Evolutionary conservation across 2,329 filamentous ascomycete species (phyloP), one percentile per base, ranked within the genome.

Genomic region (Didymellaceae sp.): DNA sequence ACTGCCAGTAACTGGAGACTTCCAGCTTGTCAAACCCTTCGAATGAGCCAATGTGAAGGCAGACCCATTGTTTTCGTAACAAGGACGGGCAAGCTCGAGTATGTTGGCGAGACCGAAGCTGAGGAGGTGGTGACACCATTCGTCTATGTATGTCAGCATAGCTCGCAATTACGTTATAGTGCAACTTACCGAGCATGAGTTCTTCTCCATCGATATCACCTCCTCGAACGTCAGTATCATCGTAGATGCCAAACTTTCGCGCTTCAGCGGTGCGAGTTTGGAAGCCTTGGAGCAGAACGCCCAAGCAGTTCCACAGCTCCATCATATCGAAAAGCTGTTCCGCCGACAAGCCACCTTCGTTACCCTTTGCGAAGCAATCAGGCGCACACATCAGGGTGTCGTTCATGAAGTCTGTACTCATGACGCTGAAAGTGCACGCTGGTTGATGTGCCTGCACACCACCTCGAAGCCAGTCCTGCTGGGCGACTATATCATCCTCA

Each of bases 391-490:
- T 77, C 13, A 86, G 67, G 6, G 82, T 79, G 52, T 78, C 78
- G 47, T 77, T 77, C 59, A 82, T 77, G 41, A 79, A 80, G 47
- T 80, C 77, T 1, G 77, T 78, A 44, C 78, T 76, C 32, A 78
- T 74, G 18, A 80, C 75, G 3, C 76, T 78, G 24, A 73, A 75
- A 7, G 71, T 75, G 56, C 70, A 76, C 37, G 67, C 74, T 44
- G 78, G 73, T 46, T 79, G 74, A 47, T 78, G 75, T 3, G 82
- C 81, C 33, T 82, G 66, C 5, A 71, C 49, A 2, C 83, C 84
- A 25, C 84, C 85, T 50, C 79, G 80, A 9, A 87, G 71, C 85
- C 85, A 87, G 59, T 86, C 83, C 57, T 83, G 77, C 63, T 87
- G 84, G 4, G 79, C 82, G 26, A 79, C 74, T 25, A 85, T 74